Evolutionary conservation across 2,329 filamentous ascomycete species (phyloP), one percentile per base, ranked within the genome.

Genomic region (Pyrenophora teres): DNA sequence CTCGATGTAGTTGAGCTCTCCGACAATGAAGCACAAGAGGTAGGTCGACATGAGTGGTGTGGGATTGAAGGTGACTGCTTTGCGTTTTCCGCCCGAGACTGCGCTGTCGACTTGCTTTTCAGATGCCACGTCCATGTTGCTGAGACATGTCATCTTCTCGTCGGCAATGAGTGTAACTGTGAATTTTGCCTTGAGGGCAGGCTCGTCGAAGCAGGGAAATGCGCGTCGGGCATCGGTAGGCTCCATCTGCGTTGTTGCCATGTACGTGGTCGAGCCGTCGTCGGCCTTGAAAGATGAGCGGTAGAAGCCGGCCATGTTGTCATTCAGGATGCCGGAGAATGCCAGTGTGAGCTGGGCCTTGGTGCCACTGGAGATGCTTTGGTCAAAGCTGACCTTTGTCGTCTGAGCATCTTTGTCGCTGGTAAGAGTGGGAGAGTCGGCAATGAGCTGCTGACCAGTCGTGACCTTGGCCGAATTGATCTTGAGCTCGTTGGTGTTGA

Each of bases 281-380:
- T 84, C 77, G 55, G 85, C 87, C 80, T 94, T 95, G 81, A 93
- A 97, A 6, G 91, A 95, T 1, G 92, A 96, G 52, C 93, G 86
- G 78, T 97, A 97, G 83, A 97, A 97, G 40, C 93, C 93, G 41
- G 92, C 92, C 91, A 97, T 96, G 77, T 94, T 93, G 73, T 96
- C 90, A 74, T 96, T 96, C 67, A 96, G 78, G 37, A 81, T 82
- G 35, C 92, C 92, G 8, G 84, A 87, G 76, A 95, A 96, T 62
- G 83, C 87, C 66, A 92, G 84, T 68, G 87, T 86, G 56, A 95
- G 77, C 76, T 87, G 86, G 16, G 89, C 90, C 79, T 92, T 92
- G 67, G 83, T 82, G 19, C 89, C 91, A 57, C 88, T 88, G 18
- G 84, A 75, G 55, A 97, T 80, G 40, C 80, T 81, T 71, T 92